phyloP scores from a whole-genome alignment of 2,329 filamentous ascomycete genomes.

The Aspergillus arachidicola region DNA sequence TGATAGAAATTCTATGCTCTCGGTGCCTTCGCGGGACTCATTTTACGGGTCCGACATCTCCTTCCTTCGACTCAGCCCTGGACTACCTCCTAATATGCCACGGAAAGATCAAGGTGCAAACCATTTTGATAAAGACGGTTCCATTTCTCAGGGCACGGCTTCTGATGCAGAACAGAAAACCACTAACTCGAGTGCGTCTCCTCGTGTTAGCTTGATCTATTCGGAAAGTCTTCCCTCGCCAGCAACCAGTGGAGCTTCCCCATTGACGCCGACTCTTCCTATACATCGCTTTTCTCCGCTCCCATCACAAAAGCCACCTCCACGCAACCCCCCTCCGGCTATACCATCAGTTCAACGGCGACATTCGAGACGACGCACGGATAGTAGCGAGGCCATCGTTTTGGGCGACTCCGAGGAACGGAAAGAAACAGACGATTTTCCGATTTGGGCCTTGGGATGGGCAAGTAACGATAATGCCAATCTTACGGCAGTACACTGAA shows the following conservation, averaged over 20 bases:
- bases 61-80: slow-evolving; percentile 43
- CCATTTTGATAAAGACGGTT: slow-evolving; percentile 31
- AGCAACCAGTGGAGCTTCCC: slow-evolving; percentile 40
- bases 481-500: slow-evolving; percentile 41
- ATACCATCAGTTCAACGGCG: slow-evolving; percentile 35
- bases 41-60: slow-evolving; percentile 42
- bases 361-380: slow-evolving; percentile 45
- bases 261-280: slow-evolving; percentile 42
- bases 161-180: slow-evolving; percentile 41
- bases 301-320: slow-evolving; percentile 35
- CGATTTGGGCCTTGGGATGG: slow-evolving; percentile 45
- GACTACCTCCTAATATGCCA: slow-evolving; percentile 28
- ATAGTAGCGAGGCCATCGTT: slow-evolving; percentile 51
- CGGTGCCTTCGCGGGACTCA: slow-evolving; percentile 34
- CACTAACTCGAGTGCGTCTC: slow-evolving; percentile 33
- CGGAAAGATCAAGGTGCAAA: slow-evolving; percentile 30
- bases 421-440: slow-evolving; percentile 57
- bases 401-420: slow-evolving; percentile 50
- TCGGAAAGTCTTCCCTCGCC: slow-evolving; percentile 43
- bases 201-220: slow-evolving; percentile 38
- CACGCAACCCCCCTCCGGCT: slow-evolving; percentile 34
- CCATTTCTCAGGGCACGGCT: slow-evolving; percentile 30
- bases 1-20: slow-evolving; percentile 34
- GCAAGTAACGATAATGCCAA: slow-evolving; percentile 42
- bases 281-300: slow-evolving; percentile 43